phyloP scores from a whole-genome alignment of 2,329 filamentous ascomycete genomes.

The Ascochyta fabae region DNA sequence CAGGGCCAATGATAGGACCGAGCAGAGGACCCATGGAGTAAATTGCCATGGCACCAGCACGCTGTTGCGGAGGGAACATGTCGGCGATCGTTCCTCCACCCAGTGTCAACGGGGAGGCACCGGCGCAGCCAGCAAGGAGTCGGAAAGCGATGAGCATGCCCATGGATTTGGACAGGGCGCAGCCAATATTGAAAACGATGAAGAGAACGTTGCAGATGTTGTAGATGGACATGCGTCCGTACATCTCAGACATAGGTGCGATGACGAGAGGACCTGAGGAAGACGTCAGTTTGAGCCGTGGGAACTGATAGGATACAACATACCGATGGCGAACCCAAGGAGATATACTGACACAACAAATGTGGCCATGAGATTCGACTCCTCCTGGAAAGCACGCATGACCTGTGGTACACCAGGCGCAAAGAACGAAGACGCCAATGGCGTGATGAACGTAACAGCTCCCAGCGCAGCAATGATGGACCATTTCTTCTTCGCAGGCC shows the following conservation, averaged over 20 bases:
- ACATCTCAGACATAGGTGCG: slow-evolving; percentile 48
- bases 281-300: not conserved
- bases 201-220: slow-evolving; percentile 56
- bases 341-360: slow-evolving; percentile 51
- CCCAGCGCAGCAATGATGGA: slow-evolving; percentile 43
- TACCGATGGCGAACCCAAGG: slow-evolving; percentile 45
- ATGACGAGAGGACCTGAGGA: slow-evolving; percentile 43
- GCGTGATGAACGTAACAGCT: slow-evolving; percentile 48
- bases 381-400: slow-evolving; percentile 40
- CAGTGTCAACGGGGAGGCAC: slow-evolving; percentile 43
- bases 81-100: slow-evolving; percentile 48
- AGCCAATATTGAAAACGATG: slow-evolving; percentile 57
- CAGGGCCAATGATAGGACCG: slow-evolving; percentile 46
- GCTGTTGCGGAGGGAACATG: slow-evolving; percentile 42
- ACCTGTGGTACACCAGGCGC: slow-evolving; percentile 68
- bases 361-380: slow-evolving; percentile 40
- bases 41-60: slow-evolving; percentile 47
- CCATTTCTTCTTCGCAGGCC: slow-evolving; percentile 48
- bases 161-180: slow-evolving; percentile 42
- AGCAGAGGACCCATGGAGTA: slow-evolving; percentile 48
- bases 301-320: not conserved
- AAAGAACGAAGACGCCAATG: slow-evolving; percentile 49
- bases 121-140: slow-evolving; percentile 45
- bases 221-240: slow-evolving; percentile 43
- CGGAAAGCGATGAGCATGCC: slow-evolving; percentile 50